A percentile compares a stretch with the other conserved stretches of the same genome.
phyloP scores from a whole-genome alignment of 352 stramenopile genomes.

The Globisporangium paddicum region DNA sequence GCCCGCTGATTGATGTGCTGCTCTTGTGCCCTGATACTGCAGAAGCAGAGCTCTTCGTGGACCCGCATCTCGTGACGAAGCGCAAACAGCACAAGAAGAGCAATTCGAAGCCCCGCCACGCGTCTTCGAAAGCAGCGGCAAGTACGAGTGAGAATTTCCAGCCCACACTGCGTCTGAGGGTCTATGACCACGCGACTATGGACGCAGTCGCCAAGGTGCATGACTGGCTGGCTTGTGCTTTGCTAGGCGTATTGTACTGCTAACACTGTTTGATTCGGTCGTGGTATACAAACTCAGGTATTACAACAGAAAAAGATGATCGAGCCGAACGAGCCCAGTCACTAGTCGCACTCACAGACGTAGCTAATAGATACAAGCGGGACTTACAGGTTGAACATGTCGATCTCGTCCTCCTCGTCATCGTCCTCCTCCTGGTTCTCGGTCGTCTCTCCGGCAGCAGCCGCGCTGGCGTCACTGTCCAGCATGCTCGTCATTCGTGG shows the following conservation, averaged over 20 bases:
- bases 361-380: not conserved
- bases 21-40: no score
- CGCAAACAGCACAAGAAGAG: conserved; percentile 4
- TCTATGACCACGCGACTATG: conserved; percentile 39
- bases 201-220: conserved; percentile 32
- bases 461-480: conserved; percentile 2
- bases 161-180: conserved; percentile 27
- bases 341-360: not conserved
- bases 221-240: not conserved
- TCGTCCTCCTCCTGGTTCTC: conserved; percentile 15
- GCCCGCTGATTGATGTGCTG: no score
- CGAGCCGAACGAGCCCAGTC: conserved; percentile 11
- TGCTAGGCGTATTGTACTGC: not conserved
- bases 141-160: conserved; percentile 2
- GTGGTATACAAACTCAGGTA: conserved; percentile 1
- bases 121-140: conserved; percentile 12
- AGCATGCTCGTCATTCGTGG: not conserved
- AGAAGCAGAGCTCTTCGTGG: conserved; percentile 53
- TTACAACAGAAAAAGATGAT: conserved; percentile 14
- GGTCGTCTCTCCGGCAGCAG: conserved; percentile 9
- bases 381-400: conserved; percentile 46
- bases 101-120: not conserved
- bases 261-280: not conserved
- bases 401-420: conserved; percentile 33
- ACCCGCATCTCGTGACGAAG: conserved; percentile 22